phyloP scores from a whole-genome alignment of 2,329 filamentous ascomycete species.

The Talaromyces sp. region DNA sequence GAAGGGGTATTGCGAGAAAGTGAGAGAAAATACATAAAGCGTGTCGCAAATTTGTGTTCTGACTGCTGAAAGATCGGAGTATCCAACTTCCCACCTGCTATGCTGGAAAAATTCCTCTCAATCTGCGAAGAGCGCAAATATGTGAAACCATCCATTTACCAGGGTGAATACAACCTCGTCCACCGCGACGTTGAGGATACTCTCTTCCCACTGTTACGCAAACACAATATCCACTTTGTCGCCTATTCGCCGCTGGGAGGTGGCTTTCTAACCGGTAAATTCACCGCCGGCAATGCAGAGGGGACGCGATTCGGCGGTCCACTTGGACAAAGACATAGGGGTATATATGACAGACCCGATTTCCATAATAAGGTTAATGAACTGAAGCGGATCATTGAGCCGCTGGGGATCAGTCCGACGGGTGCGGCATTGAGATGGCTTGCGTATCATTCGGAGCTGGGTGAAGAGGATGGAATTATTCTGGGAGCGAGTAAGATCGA shows the following conservation, averaged over 20 bases:
- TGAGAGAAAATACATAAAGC: conserved; percentile 10
- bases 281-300: conserved; percentile 24
- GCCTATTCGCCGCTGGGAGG: conserved; percentile 29
- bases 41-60: neutral
- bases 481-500: conserved; percentile 56
- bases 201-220: conserved; percentile 36
- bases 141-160: conserved; percentile 40
- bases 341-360: neutral
- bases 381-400: neutral
- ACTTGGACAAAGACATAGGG: neutral
- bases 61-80: conserved; percentile 33
- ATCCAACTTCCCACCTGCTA: conserved; percentile 34
- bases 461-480: conserved; percentile 58
- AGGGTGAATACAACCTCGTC: conserved; percentile 41
- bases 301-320: conserved; percentile 29
- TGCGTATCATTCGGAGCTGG: conserved; percentile 65
- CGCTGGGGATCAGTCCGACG: conserved; percentile 11
- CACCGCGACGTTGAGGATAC: conserved; percentile 35
- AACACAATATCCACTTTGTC: conserved; percentile 30
- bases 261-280: conserved; percentile 37
- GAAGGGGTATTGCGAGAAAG: conserved; percentile 19
- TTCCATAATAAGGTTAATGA: neutral
- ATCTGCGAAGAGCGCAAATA: conserved; percentile 35
- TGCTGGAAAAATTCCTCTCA: conserved; percentile 31
- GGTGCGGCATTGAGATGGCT: conserved; percentile 65